Evolutionary conservation across 2,329 filamentous ascomycete species (phyloP).

Genomic region (Pestalotiopsis sp.): DNA sequence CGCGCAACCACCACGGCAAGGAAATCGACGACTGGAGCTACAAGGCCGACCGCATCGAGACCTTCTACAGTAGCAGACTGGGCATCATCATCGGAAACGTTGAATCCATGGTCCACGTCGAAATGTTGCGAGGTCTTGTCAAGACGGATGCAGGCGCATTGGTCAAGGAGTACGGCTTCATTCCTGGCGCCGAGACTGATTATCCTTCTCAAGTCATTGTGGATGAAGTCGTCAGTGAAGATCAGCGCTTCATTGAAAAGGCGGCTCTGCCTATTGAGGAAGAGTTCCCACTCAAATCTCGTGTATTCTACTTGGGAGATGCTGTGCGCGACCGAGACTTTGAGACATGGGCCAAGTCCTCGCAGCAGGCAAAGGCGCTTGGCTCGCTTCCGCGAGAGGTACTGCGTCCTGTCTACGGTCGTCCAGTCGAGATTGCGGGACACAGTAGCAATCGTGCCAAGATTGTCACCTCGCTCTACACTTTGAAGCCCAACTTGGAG

Average conservation of each 20-base stretch:
- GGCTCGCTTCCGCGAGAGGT: background rate
- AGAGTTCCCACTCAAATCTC: slow-evolving; percentile 82
- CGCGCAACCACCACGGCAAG: slow-evolving; percentile 70
- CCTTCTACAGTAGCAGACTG: slow-evolving; percentile 85
- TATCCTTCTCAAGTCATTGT: slow-evolving; percentile 93
- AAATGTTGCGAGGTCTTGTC: slow-evolving; percentile 87
- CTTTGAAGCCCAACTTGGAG: slow-evolving; percentile 66
- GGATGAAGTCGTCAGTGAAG: slow-evolving; percentile 85
- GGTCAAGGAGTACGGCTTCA: slow-evolving; percentile 87
- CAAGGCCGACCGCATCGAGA: slow-evolving; percentile 83
- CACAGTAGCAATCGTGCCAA: slow-evolving; percentile 61
- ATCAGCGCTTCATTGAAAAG: slow-evolving; percentile 90
- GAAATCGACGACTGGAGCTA: slow-evolving; percentile 84
- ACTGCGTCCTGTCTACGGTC: slow-evolving; percentile 3
- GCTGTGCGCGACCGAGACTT: slow-evolving; percentile 66
- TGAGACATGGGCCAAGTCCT: slow-evolving; percentile 56
- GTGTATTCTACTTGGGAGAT: slow-evolving; percentile 92
- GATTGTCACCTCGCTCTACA: slow-evolving; percentile 2
- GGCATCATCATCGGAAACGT: slow-evolving; percentile 85
- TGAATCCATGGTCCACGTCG: slow-evolving; percentile 87
- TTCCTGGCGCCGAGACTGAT: slow-evolving; percentile 82
- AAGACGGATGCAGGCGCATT: slow-evolving; percentile 92
- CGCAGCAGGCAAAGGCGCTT: background rate
- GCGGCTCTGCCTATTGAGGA: slow-evolving; percentile 85
- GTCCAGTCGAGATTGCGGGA: slow-evolving; percentile 8